Base-by-base conservation (phyloP, 257 asterid species). In the Ehretia macrophylla region DNA sequence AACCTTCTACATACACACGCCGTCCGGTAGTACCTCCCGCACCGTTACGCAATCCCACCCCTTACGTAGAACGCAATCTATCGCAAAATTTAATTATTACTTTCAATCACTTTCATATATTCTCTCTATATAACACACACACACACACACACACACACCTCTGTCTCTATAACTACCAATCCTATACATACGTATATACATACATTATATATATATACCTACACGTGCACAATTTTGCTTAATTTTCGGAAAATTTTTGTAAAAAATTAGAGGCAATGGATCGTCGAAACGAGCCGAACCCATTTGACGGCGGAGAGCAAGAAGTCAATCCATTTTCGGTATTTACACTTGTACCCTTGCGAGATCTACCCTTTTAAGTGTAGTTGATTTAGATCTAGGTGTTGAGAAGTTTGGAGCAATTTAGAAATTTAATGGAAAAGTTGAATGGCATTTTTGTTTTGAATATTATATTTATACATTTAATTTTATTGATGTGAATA, bases 271-370 rank as follows among this genome's bases (percentile, higher is more conserved):
- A 37, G 72, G 76, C 68, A 35, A 90, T 88, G 99, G 80, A 65
- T 78, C 93, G 95, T 27, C 71, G 83, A 47, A 77, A 72, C 82
- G 99, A 93, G 72, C 92, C 88, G n/a, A 93, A 93, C 74, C 97
- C 99, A 8, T 89, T 93, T 70, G 96, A 81, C 69, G 99, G 89
- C 72, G 98, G 72, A 63, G 91, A 86, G 55, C 97, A 74, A 14
- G 99, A 86, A 83, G 96, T 93, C 86, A 93, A 93, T 80, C 99
- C 99, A 37, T 93, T 93, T 75, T 75, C 97, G 96, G 99, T 93
- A 42, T 42, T 69, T 62, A 17, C 17, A 39, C 58, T 20, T 12
- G 5, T 38, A 20, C 11, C 32, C 23, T 54, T 46, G 27, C 60
- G 60, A 45, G 74, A 70, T 75, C 77, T 75, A 60, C 60, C n/a